A percentile compares a stretch with the other conserved stretches of the same genome.
phyloP scores from a whole-genome alignment of 2,329 filamentous ascomycete species.

The Celoporthe dispersa region DNA sequence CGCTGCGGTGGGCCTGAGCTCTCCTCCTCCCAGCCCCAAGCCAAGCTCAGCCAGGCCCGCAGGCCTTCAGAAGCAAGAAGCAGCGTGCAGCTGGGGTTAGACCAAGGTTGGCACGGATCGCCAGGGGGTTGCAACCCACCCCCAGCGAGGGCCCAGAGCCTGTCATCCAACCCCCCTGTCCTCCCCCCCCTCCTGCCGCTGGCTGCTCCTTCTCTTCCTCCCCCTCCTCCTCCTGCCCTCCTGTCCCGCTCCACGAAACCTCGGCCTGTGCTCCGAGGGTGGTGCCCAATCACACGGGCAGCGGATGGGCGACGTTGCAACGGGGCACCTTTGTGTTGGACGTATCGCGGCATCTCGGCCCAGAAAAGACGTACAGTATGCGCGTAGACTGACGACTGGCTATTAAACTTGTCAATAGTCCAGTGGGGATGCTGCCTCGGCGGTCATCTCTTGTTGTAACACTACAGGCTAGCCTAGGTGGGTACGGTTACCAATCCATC shows the following conservation, averaged over 20 bases:
- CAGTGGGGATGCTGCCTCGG: background rate
- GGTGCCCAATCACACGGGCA: background rate
- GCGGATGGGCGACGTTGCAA: background rate
- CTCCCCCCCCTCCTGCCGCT: background rate
- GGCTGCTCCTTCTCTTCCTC: background rate
- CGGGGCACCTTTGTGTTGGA: background rate
- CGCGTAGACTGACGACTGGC: slow-evolving; percentile 8
- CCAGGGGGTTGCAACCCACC: background rate
- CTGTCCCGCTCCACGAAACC: background rate
- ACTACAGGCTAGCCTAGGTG: background rate
- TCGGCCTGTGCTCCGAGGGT: background rate
- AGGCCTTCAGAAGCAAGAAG: background rate
- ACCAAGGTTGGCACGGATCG: slow-evolving; percentile 3
- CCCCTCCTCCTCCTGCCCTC: background rate
- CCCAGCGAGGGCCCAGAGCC: background rate
- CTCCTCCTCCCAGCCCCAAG: background rate
- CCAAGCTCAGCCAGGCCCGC: background rate
- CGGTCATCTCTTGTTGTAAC: background rate
- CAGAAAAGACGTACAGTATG: background rate
- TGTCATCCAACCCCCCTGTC: background rate
- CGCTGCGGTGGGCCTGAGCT: slow-evolving; percentile 5
- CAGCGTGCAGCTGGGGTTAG: background rate
- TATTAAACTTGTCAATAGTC: slow-evolving; percentile 5
- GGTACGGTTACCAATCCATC: background rate
- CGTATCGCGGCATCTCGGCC: background rate